Conservation (phyloP, 1,284 basidiomycete species). For the Sutorius eximius region DNA sequence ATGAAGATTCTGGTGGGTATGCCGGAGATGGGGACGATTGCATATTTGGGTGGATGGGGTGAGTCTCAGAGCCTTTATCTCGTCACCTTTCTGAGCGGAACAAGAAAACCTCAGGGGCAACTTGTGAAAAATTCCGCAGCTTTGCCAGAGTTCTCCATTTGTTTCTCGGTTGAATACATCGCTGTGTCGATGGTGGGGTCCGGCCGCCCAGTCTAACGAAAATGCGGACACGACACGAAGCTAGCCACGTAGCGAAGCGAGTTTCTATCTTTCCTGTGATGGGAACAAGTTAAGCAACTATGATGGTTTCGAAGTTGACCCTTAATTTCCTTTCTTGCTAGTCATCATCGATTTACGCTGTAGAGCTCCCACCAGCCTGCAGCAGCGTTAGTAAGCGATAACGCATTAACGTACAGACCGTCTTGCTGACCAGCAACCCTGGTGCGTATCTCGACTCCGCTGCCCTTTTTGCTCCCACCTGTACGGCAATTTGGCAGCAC, state of each 20-base stretch:
- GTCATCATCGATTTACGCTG: background rate
- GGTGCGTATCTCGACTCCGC: too few species aligned
- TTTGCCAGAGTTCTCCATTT: background rate
- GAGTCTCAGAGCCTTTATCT: slow-evolving; percentile 1
- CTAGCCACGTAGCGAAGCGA: too few species aligned
- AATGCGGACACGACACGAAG: background rate
- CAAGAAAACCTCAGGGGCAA: background rate
- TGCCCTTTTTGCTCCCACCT: background rate
- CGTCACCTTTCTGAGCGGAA: background rate
- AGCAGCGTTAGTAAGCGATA: too few species aligned
- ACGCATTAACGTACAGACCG: too few species aligned
- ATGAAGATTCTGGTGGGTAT: background rate
- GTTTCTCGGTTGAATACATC: background rate
- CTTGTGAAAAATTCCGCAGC: background rate
- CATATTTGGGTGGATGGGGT: background rate
- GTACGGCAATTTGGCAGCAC: background rate
- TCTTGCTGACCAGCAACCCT: too few species aligned
- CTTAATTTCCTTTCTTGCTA: background rate
- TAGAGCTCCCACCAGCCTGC: background rate
- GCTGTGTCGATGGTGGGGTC: background rate
- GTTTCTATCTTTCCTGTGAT: too few species aligned
- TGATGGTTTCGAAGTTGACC: background rate
- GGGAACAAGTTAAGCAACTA: too few species aligned
- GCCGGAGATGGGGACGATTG: slow-evolving; percentile 7
- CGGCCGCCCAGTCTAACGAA: background rate